Conservation (phyloP, 2,329 filamentous ascomycete species). For the Fusarium mundagurra region DNA sequence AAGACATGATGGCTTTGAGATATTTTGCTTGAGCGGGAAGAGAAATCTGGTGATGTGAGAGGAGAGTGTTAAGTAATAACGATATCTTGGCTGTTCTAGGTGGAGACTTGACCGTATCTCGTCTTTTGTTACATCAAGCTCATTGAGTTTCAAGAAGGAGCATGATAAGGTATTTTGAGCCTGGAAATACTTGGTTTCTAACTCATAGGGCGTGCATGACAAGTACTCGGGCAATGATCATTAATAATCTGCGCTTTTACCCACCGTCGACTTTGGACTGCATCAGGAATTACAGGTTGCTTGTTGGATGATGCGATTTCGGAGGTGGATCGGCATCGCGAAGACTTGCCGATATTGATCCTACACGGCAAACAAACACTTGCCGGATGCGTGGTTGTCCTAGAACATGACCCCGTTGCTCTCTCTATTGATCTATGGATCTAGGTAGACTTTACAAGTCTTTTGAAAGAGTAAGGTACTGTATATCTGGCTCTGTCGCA, state of each 20-base stretch:
- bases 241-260: background rate
- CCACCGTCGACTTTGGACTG: background rate
- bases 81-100: slow-evolving; percentile 5
- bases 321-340: background rate
- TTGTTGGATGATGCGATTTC: background rate
- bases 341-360: background rate
- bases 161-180: background rate
- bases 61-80: background rate
- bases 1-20: slow-evolving; percentile 25
- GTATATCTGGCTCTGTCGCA: background rate
- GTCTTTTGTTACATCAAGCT: background rate
- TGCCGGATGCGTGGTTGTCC: background rate
- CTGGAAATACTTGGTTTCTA: background rate
- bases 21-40: background rate
- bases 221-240: fast-evolving
- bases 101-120: slow-evolving; percentile 1
- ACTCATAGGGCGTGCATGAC: background rate
- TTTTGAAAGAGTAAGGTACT: background rate
- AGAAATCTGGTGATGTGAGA: background rate
- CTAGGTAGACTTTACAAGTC: background rate
- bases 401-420: background rate
- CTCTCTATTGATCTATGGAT: background rate
- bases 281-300: background rate
- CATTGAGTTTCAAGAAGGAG: background rate
- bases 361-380: background rate